Base-by-base conservation (phyloP, 768 basidiomycete genomes). In the Amanita rubescens region DNA sequence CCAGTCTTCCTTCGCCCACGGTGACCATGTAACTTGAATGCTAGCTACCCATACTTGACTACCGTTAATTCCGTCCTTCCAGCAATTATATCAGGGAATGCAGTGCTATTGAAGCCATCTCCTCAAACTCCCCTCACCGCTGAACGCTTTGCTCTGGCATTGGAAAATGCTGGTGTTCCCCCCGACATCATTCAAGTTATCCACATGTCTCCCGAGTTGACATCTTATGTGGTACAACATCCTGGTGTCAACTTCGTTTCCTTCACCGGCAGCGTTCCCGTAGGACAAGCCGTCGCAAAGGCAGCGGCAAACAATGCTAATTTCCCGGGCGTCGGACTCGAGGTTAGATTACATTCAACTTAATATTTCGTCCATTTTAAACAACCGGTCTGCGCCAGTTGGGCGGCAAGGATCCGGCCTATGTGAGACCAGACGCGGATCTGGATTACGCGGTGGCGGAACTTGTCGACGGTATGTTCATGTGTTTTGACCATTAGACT, bases 381-480 rank as follows among this genome's bases (percentile, higher is more conserved):
- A 9, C 3, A 30, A 22, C 15, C n/a, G n/a, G n/a, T 37, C 22
- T 38, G 15, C 17, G 44, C 17, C 58, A 92, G 88, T 81, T 99
- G 14, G 96, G 96, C 1, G 96, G 96, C 1, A 98, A 99, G 68
- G 96, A 99, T 63, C 93, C 96, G 2, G 96, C 95, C 2, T 99
- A 97, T 63, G 94, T 99, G 5, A 75, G 93, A 20, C 70, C 79
- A 2, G 95, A 97, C 66, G 92, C 88, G 0, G 82, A 96, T 68
- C 62, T 96, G 1, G 79, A 81, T 10, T 97, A 87, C 61, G 87
- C 93, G 0, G 85, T 82, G 11, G 77, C 81, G 20, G 87, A 97
- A 61, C 79, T 98, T 3, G 94, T 94, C 1, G 96, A 99, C 68
- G 95, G 94, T 86, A 53, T 46, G 74, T 59, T 14, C n/a, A 20